Conservation (phyloP, 805 yeast genomes). For the Candida hungchunana region DNA sequence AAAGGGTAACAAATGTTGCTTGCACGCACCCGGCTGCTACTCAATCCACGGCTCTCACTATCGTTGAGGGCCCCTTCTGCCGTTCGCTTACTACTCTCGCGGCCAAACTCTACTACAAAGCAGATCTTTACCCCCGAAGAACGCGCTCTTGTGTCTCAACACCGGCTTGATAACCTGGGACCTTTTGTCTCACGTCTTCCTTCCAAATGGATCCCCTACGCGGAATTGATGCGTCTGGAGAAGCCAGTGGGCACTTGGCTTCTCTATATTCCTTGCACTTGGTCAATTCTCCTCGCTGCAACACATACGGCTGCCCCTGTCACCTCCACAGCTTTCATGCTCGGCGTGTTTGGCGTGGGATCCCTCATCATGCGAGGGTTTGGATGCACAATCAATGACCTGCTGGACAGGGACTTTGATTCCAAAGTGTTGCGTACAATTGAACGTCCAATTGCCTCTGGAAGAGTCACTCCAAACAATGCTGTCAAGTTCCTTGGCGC, state of each 20-base stretch:
- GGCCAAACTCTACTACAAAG: too few relatives aligned
- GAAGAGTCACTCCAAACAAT: constrained; percentile 64
- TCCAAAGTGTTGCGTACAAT: constrained; percentile 81
- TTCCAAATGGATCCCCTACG: constrained; percentile 75
- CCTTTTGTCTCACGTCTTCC: constrained; percentile 64
- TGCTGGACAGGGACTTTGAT: constrained; percentile 80
- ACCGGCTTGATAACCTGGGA: constrained; percentile 37
- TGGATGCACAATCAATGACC: constrained; percentile 93
- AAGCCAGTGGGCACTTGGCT: constrained; percentile 95
- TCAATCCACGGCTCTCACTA: too few relatives aligned
- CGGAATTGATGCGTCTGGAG: constrained; percentile 86
- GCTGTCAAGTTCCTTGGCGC: constrained; percentile 70
- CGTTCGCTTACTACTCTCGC: too few relatives aligned
- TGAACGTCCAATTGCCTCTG: constrained; percentile 90
- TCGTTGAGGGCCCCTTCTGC: too few relatives aligned
- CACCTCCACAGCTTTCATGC: constrained; percentile 52
- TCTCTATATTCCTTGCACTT: constrained; percentile 77
- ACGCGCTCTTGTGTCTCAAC: constrained; percentile 35
- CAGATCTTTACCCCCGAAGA: constrained; percentile 18
- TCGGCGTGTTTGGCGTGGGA: constrained; percentile 76
- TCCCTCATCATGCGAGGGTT: constrained; percentile 94
- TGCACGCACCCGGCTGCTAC: too few relatives aligned
- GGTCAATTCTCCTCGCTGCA: constrained; percentile 93
- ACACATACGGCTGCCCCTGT: constrained; percentile 67
- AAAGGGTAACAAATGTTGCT: too few relatives aligned